phyloP scores from a whole-genome alignment of 352 stramenopile genomes.

The Phytophthora chlamydospora region DNA sequence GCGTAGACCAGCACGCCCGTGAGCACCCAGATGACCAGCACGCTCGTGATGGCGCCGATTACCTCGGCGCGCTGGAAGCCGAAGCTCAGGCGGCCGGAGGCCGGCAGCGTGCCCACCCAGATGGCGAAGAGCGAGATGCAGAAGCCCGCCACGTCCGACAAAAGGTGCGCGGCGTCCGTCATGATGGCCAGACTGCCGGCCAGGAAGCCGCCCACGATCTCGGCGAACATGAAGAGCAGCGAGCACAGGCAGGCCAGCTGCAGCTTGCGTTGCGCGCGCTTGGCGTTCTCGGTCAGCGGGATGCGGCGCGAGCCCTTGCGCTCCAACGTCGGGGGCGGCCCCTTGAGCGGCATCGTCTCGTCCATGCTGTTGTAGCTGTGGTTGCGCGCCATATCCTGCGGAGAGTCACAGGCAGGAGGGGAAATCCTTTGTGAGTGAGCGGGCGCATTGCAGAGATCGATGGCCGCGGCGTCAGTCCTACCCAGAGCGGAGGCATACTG shows the following conservation, averaged over 20 bases:
- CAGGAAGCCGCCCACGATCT: constrained; percentile 95
- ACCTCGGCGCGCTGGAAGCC: constrained; percentile 95
- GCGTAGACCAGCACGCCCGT: constrained; percentile 94
- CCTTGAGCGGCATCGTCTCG: constrained; percentile 67
- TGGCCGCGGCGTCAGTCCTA: constrained; percentile 10
- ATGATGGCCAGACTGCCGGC: constrained; percentile 95
- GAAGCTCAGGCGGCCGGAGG: constrained; percentile 89
- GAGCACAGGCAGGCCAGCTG: constrained; percentile 79
- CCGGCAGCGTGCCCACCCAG: constrained; percentile 70
- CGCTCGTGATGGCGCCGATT: constrained; percentile 93
- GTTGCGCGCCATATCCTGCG: constrained; percentile 32
- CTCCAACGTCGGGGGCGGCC: constrained; percentile 17
- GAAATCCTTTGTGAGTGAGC: constrained; percentile 32
- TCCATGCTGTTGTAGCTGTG: constrained; percentile 52
- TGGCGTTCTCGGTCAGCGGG: constrained; percentile 53
- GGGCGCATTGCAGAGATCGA: neutral
- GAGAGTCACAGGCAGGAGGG: neutral
- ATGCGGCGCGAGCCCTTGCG: constrained; percentile 51
- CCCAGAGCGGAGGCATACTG: neutral
- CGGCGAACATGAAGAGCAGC: constrained; percentile 94
- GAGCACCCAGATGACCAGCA: constrained; percentile 94
- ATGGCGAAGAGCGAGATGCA: constrained; percentile 82
- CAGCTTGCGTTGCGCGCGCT: constrained; percentile 69
- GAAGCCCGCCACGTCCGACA: constrained; percentile 77
- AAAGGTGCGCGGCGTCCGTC: constrained; percentile 82